Base-by-base conservation (phyloP, 2,329 filamentous ascomycete species). In the Exserohilum rostratum region DNA sequence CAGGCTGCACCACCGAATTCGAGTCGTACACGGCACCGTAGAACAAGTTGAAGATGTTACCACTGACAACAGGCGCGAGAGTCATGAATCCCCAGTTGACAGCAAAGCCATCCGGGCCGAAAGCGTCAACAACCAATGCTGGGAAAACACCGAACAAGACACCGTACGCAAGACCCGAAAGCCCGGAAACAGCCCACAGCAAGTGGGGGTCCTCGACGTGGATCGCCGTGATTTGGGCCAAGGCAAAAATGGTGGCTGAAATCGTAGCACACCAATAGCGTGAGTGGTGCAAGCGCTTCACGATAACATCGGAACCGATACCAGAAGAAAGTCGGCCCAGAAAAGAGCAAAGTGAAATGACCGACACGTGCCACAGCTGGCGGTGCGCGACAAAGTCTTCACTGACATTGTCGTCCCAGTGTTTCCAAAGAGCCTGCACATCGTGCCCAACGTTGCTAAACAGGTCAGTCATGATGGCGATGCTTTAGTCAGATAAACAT, bases 61-160 rank as follows among this genome's bases (percentile, higher is more conserved):
- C 93, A 7, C 88, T 92, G 25, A 96, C 76, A 2, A 96, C 91
- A 0, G 93, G 93, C 2, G 91, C 89, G 43, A 97, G 80, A 0
- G 91, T 97, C 87, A 99, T 96, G 66, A 90, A 89, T 12, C 95
- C 95, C 93, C 95, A 99, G 70, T 98, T 99, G 71, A 96, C 91
- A 50, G 89, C 92, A 42, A 99, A 81, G 1, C 93, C 93, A 57
- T 88, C 84, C 22, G 97, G 89, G 6, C 95, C 95, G 72, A 99
- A 99, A 0, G 89, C 88, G 72, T 98, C 93, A 6, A 93, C 91
- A 4, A 82, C 79, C 15, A 98, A 86, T 11, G 92, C 93, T 0
- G 95, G 95, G 74, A 90, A 96, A 17, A 96, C 93, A 30, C 95
- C 95, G 64, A 98, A 98, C 0, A 98, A 82, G 61, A 96, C 91